Base-by-base conservation (phyloP, 2,329 filamentous ascomycete genomes). In the Chrysoporthe cubensis region DNA sequence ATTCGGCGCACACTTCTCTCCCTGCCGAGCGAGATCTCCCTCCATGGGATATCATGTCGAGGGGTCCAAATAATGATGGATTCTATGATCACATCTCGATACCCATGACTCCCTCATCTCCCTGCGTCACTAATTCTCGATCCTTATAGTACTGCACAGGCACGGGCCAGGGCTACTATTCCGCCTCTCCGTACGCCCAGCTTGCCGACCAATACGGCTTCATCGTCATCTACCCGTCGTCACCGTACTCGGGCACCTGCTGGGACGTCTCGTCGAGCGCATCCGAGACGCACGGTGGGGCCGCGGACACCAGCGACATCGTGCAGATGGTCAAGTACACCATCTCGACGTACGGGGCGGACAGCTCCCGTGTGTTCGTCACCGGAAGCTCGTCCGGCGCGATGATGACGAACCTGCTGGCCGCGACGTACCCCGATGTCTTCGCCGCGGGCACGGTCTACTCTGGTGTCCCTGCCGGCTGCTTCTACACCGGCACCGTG, bases 181-280 rank as follows among this genome's bases (percentile, higher is more conserved):
- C 73, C 26, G 80, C 81, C 67, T 83, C 81, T 0, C 81, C 83
- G 1, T 89, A 87, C 74, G 82, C 84, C 42, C 78, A 77, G 2
- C 79, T 85, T 16, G 84, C 87, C 16, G 85, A 88, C 69, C 76
- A 78, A 40, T 79, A 85, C 62, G 86, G 85, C 50, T 88, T 85
- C 76, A 87, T 90, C 65, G 75, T 81, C 21, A 81, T 84, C 70
- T 84, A 82, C 69, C 83, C 83, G 2, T 78, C 79, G 71, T 82
- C 78, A 5, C 78, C 73, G 62, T 79, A 77, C 66, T 74, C 73
- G 16, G 80, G 78, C 50, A 81, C 75, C 56, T 90, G 87, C 77
- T 90, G 87, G 83, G 87, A 90, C 71, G 87, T 89, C 6, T 82
- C 85, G 5, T 86, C 83, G 11, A 80, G 80, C 50, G 80, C 78